Evolutionary conservation across 768 basidiomycete species (phyloP).

Genomic region (Podaxis pistillaris): DNA sequence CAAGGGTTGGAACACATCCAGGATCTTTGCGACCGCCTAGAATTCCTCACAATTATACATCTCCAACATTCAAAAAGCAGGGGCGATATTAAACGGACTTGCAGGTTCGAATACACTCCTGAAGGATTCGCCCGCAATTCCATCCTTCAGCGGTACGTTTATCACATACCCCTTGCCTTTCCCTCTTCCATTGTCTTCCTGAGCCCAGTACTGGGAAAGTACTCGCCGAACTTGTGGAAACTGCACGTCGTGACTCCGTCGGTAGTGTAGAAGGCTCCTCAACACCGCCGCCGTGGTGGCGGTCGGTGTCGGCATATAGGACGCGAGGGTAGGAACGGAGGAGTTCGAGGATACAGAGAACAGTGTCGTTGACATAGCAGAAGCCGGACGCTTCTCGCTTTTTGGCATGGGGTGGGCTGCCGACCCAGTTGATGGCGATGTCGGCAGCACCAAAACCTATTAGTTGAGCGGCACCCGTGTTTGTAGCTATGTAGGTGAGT

Average conservation of each 20-base stretch:
- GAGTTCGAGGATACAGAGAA: slow-evolving; percentile 90
- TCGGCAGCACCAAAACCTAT: slow-evolving; percentile 81
- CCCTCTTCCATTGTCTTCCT: slow-evolving; percentile 81
- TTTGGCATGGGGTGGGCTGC: slow-evolving; percentile 98
- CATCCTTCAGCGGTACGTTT: slow-evolving; percentile 93
- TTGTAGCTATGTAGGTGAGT: not conserved
- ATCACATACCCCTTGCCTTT: slow-evolving; percentile 86
- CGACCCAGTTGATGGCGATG: slow-evolving; percentile 97
- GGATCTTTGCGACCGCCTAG: slow-evolving; percentile 78
- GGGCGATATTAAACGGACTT: slow-evolving; percentile 26
- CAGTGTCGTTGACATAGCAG: slow-evolving; percentile 99
- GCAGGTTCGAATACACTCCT: slow-evolving; percentile 88
- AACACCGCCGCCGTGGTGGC: slow-evolving; percentile 97
- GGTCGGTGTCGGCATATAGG: slow-evolving; percentile 96
- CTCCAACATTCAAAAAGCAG: slow-evolving; percentile 4
- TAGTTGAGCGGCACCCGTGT: slow-evolving; percentile 72
- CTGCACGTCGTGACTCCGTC: slow-evolving; percentile 97
- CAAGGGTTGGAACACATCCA: slow-evolving; percentile 85
- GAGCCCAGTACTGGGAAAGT: slow-evolving; percentile 86
- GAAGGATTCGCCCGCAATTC: slow-evolving; percentile 88
- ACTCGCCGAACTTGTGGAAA: slow-evolving; percentile 97
- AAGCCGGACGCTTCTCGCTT: slow-evolving; percentile 97
- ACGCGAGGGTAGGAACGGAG: slow-evolving; percentile 84
- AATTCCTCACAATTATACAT: not conserved
- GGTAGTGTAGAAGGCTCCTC: slow-evolving; percentile 99